Base-by-base conservation (phyloP, 73 alveolate species). In the Uronychia setigera region DNA sequence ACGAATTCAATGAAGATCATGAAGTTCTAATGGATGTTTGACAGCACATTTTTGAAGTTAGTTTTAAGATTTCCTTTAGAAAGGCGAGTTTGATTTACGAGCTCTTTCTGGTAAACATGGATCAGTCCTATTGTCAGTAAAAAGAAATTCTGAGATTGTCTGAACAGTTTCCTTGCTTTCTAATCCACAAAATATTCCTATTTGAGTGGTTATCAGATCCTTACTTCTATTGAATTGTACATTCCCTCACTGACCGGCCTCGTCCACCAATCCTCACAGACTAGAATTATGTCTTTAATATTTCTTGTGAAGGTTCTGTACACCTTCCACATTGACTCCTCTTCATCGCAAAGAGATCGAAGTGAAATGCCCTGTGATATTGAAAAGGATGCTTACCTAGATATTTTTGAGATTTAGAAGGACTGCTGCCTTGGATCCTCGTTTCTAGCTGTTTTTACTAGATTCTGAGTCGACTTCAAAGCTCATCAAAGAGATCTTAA, bases 1-100 rank as follows among this genome's bases (percentile, higher is more conserved):
- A n/a, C 67, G 67, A 80, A 80, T 31, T 80, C 86, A 29, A 80
- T 76, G 31, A 80, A 80, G 28, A 80, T 35, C 57, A 80, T 9
- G 59, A 33, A 80, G 31, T 80, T 80, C 58, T 80, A 28, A 29
- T 80, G 86, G 32, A 58, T 80, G 30, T 46, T 46, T 0, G 77
- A 27, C 32, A 80, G 75, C 32, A 80, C 58, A 58, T 34, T 46
- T 31, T 80, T 80, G 34, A 80, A 46, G 67, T 46, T 46, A 11
- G 67, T 11, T 5, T 11, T 5, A 19, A 46, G 67, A 46, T 46
- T 46, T 46, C n/a, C 19, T 19, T 46, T 46, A 11, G 5, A 5
- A 5, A 5, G 5, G n/a, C 5, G 5, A 19, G n/a, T 46, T 19
- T 46, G 67, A 19, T 19, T 19, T 11, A 46, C n/a, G n/a, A 46